Percentiles rank a stretch among this genome's conserved stretches.
Evolutionary conservation across 345 rosid species (phyloP).

Genomic region (Rhizophora mangle): DNA sequence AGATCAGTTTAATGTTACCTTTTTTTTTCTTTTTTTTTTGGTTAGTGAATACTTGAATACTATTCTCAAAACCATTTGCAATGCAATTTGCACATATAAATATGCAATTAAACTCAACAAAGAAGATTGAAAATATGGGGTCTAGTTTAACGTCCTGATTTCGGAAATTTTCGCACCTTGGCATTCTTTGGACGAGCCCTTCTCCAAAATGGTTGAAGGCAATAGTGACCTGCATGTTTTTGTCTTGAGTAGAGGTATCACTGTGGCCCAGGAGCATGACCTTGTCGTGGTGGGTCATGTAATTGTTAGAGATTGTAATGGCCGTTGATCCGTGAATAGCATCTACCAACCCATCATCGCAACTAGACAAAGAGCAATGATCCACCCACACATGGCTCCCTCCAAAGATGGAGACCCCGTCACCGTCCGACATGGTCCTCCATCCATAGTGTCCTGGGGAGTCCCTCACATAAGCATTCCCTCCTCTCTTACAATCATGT

Average conservation of each 20-base stretch:
- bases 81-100: not conserved
- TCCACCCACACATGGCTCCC: slow-evolving; percentile 36
- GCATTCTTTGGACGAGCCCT: slow-evolving; percentile 37
- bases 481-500: slow-evolving; percentile 31
- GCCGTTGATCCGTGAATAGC: slow-evolving; percentile 32
- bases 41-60: not conserved
- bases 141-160: not conserved
- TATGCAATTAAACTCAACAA: too few species aligned
- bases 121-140: not conserved
- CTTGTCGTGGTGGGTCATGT: slow-evolving; percentile 29
- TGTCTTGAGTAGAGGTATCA: slow-evolving; percentile 21
- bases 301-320: slow-evolving; percentile 28
- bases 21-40: not conserved
- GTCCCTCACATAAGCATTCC: slow-evolving; percentile 33
- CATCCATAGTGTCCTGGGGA: slow-evolving; percentile 29
- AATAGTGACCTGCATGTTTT: slow-evolving; percentile 31
- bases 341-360: slow-evolving; percentile 31
- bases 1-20: too few species aligned
- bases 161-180: slow-evolving; percentile 10
- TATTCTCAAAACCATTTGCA: not conserved
- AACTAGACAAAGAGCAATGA: slow-evolving; percentile 29
- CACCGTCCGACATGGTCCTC: slow-evolving; percentile 35
- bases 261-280: slow-evolving; percentile 35
- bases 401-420: slow-evolving; percentile 30
- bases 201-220: slow-evolving; percentile 37